phyloP scores from a whole-genome alignment of 441 rosid genomes.

The Daphne laureola region DNA sequence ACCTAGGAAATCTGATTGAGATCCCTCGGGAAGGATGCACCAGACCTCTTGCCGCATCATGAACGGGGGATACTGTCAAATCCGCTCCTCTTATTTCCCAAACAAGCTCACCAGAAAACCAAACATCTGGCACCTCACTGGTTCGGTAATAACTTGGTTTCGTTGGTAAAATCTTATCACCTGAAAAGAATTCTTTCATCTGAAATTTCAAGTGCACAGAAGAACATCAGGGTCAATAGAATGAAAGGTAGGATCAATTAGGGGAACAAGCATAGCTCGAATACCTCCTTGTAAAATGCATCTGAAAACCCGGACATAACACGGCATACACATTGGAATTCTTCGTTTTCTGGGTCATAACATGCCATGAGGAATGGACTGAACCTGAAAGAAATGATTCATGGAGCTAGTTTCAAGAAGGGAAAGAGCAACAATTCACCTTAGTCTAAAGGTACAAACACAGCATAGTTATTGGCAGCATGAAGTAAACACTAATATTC shows the following conservation, averaged over 20 bases:
- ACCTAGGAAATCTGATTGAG: conserved; percentile 80
- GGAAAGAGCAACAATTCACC: no score
- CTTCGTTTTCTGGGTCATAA: conserved; percentile 72
- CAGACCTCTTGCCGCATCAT: conserved; percentile 64
- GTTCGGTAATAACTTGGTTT: conserved; percentile 74
- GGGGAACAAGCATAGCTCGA: neutral
- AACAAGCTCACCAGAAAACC: conserved; percentile 68
- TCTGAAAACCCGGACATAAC: conserved; percentile 93
- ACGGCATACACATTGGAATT: conserved; percentile 77
- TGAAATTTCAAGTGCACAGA: conserved; percentile 27
- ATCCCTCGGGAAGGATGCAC: conserved; percentile 83
- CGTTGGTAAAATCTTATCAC: conserved; percentile 51
- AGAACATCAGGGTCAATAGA: neutral
- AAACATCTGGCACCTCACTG: conserved; percentile 64
- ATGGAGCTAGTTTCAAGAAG: no score
- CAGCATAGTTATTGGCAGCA: neutral
- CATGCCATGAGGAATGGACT: conserved; percentile 97
- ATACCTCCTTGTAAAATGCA: conserved; percentile 75
- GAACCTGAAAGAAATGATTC: conserved; percentile 38
- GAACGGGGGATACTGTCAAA: conserved; percentile 73
- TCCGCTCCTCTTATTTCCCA: conserved; percentile 91
- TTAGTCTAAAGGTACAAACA: no score
- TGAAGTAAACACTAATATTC: neutral
- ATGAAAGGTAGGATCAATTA: neutral
- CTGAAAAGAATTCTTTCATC: conserved; percentile 74